Conservation (phyloP, 441 rosid species). For the Sinapis alba region DNA sequence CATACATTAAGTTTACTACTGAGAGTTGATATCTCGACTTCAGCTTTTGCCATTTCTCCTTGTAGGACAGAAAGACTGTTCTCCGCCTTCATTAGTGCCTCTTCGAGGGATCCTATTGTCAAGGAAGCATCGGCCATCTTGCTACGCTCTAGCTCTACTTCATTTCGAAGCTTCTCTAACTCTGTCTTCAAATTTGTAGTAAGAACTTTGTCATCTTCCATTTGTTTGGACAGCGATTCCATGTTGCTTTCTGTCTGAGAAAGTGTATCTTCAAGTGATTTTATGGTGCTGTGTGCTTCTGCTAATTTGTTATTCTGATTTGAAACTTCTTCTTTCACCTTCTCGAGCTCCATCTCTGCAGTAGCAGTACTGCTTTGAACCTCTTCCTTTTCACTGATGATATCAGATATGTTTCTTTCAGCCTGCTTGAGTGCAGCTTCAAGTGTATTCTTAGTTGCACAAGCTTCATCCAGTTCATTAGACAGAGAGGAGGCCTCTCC, state of each 20-base stretch:
- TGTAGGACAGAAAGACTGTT: constrained; percentile 56
- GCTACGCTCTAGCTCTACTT: constrained; percentile 53
- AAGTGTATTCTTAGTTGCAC: constrained; percentile 54
- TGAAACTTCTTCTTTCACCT: constrained; percentile 55
- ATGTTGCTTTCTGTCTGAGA: constrained; percentile 57
- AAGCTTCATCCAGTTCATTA: constrained; percentile 58
- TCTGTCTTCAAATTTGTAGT: constrained; percentile 58
- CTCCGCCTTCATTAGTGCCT: constrained; percentile 61
- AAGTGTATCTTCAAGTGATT: constrained; percentile 69
- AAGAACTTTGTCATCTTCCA: constrained; percentile 42
- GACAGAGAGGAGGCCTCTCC: constrained; percentile 58
- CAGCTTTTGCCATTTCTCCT: constrained; percentile 59
- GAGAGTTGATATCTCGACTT: constrained; percentile 66
- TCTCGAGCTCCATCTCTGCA: constrained; percentile 60
- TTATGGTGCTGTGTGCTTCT: constrained; percentile 61
- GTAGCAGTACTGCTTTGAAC: constrained; percentile 55
- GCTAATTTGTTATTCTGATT: constrained; percentile 55
- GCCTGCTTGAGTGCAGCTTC: constrained; percentile 70
- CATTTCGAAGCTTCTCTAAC: constrained; percentile 58
- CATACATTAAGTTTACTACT: constrained; percentile 72
- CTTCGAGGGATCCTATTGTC: constrained; percentile 67
- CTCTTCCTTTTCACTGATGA: constrained; percentile 71
- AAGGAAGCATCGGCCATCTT: constrained; percentile 55
- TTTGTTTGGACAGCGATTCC: constrained; percentile 56
- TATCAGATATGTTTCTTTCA: constrained; percentile 55